Evolutionary conservation across 768 basidiomycete genomes (phyloP).

Genomic region (Strobilomyces dryophilus): DNA sequence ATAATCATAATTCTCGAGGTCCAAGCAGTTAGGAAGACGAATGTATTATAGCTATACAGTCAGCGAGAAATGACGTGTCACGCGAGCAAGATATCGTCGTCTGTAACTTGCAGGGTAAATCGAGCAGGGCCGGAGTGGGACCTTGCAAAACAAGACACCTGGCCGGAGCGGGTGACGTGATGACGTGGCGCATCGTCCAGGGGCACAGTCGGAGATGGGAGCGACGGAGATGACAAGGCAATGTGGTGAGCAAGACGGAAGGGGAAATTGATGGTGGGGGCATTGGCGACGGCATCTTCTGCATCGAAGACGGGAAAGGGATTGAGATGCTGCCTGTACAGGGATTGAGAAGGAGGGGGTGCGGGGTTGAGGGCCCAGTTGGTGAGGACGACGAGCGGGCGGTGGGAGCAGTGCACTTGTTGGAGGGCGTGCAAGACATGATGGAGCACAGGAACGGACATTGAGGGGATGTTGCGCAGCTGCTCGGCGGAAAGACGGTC

Average conservation of each 20-base stretch:
- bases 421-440: conserved; percentile 49
- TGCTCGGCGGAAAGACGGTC: conserved; percentile 67
- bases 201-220: conserved; percentile 9
- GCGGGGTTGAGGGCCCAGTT: conserved; percentile 53
- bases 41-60: conserved; percentile 3
- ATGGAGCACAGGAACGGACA: conserved; percentile 27
- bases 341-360: conserved; percentile 18
- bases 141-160: conserved; percentile 27
- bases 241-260: conserved; percentile 39
- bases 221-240: conserved; percentile 30
- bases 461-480: conserved; percentile 26
- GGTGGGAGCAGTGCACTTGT: conserved; percentile 43
- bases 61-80: too few relatives aligned
- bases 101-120: conserved; percentile 25
- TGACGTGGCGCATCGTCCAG: conserved; percentile 12
- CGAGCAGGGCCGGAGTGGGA: conserved; percentile 18
- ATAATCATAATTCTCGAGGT: conserved; percentile 5
- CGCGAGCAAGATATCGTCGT: conserved; percentile 14
- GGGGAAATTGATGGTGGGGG: conserved; percentile 13
- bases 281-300: conserved; percentile 9
- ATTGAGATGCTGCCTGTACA: conserved; percentile 52
- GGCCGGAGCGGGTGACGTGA: conserved; percentile 14
- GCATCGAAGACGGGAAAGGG: conserved; percentile 34
- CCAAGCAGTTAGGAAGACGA: not conserved
- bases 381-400: conserved; percentile 51